These are phyloP conservation scores for Chytriomyces sp. DNA, from an alignment of 192 early-diverging fungal species.

Conservation along the genomic window DNA sequence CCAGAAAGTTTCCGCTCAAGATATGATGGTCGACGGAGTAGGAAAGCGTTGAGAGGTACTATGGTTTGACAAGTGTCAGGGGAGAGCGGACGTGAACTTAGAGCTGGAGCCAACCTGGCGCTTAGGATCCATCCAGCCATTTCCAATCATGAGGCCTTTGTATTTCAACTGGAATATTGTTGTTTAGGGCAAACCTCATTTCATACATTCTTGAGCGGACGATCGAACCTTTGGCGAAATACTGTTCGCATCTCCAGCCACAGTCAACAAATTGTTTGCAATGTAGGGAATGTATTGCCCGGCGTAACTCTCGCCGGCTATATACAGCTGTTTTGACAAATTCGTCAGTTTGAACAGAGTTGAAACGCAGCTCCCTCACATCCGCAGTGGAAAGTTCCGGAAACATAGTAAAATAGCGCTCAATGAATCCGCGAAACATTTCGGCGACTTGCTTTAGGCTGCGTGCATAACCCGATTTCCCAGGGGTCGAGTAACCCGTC, in stretches of 20 bases:
- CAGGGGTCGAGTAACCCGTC: slow-evolving; percentile 25
- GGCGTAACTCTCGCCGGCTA: slow-evolving; percentile 77
- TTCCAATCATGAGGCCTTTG: slow-evolving; percentile 65
- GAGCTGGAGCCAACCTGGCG: slow-evolving; percentile 8
- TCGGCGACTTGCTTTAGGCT: slow-evolving; percentile 34
- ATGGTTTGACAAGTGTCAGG: background rate
- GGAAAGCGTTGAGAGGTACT: slow-evolving; percentile 57
- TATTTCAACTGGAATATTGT: slow-evolving; percentile 34
- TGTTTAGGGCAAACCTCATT: background rate
- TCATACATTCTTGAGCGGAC: background rate
- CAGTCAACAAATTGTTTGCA: slow-evolving; percentile 55
- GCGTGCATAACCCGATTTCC: slow-evolving; percentile 36
- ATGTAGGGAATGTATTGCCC: slow-evolving; percentile 74
- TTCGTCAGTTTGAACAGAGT: background rate
- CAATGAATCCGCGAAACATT: slow-evolving; percentile 56
- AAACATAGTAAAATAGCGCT: slow-evolving; percentile 61
- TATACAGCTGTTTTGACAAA: slow-evolving; percentile 51
- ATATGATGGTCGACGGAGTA: slow-evolving; percentile 45
- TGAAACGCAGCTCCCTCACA: background rate
- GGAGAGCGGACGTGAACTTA: no score
- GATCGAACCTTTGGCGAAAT: slow-evolving; percentile 2
- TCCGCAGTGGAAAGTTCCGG: slow-evolving; percentile 35
- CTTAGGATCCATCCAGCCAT: slow-evolving; percentile 76
- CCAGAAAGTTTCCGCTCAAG: slow-evolving; percentile 29
- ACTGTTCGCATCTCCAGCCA: slow-evolving; percentile 27